These are phyloP conservation scores for Fusarium sp. DNA, from an alignment of 2,329 filamentous ascomycete genomes.

Conservation along the genomic window DNA sequence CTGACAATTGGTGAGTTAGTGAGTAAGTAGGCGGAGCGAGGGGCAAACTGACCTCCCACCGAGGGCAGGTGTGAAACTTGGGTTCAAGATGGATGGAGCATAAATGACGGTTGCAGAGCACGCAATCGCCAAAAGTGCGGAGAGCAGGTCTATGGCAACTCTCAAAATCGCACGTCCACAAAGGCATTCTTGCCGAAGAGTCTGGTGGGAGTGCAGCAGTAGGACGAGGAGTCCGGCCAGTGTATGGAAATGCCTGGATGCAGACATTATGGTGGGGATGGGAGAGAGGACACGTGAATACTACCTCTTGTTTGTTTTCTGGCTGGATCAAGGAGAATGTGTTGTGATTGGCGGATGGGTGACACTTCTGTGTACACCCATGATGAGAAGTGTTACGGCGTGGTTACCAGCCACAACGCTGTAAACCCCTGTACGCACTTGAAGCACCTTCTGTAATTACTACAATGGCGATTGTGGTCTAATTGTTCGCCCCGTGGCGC, in stretches of 20 bases:
- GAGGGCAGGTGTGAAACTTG: constrained; percentile 50
- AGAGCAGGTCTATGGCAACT: constrained; percentile 49
- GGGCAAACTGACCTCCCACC: constrained; percentile 51
- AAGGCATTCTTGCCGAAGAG: constrained; percentile 44
- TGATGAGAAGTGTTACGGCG: no score
- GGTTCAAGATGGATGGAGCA: constrained; percentile 50
- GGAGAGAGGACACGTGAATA: no score
- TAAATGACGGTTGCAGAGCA: constrained; percentile 55
- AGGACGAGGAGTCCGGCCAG: background rate
- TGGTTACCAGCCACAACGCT: no score
- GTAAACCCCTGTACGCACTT: no score
- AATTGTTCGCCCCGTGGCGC: no score
- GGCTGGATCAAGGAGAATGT: no score
- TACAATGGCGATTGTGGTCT: no score
- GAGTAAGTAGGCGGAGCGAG: background rate
- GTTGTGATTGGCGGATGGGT: no score
- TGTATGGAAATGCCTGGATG: background rate
- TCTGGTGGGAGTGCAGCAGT: no score
- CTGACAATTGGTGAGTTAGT: constrained; percentile 41
- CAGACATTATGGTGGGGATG: background rate
- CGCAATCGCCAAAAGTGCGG: constrained; percentile 51
- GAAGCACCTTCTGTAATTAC: no score
- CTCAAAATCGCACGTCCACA: constrained; percentile 51
- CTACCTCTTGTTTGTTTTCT: no score
- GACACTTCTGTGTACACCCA: no score